phyloP scores from a whole-genome alignment of 2,329 filamentous ascomycete genomes.

The Fusarium musae region DNA sequence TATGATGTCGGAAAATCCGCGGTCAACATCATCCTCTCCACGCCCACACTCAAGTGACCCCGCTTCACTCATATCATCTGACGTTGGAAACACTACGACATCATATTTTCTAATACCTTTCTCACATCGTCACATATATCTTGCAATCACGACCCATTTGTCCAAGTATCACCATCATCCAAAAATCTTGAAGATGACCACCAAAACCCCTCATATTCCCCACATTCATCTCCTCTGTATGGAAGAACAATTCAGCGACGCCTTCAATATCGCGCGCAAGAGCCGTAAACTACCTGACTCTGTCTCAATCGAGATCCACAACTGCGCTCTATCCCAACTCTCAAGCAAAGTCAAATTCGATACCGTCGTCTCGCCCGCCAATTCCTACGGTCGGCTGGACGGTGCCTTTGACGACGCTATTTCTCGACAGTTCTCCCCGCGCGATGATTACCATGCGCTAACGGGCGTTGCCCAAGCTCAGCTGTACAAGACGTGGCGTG shows the following conservation, averaged over 20 bases:
- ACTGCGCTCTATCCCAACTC: constrained; percentile 53
- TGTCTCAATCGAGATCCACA: constrained; percentile 50
- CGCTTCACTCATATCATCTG: too few relatives aligned
- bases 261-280: constrained; percentile 10
- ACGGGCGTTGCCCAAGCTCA: constrained; percentile 56
- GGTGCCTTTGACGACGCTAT: constrained; percentile 67
- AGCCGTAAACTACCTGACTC: constrained; percentile 44
- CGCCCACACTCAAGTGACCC: too few relatives aligned
- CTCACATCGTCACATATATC: too few relatives aligned
- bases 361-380: constrained; percentile 64
- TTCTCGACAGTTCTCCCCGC: constrained; percentile 58
- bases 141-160: too few relatives aligned
- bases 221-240: constrained; percentile 34
- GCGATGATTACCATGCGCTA: constrained; percentile 58
- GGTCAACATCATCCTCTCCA: too few relatives aligned
- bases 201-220: constrained; percentile 7
- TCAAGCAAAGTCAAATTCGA: constrained; percentile 54
- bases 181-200: not conserved
- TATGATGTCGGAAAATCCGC: too few relatives aligned
- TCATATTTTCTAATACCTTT: too few relatives aligned
- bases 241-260: constrained; percentile 20
- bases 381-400: constrained; percentile 64
- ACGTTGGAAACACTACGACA: too few relatives aligned
- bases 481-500: constrained; percentile 59
- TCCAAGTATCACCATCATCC: too few relatives aligned